These are phyloP conservation scores for Verticillium zaregamsianum DNA, from an alignment of 2,329 filamentous ascomycete genomes.

Conservation along the genomic window DNA sequence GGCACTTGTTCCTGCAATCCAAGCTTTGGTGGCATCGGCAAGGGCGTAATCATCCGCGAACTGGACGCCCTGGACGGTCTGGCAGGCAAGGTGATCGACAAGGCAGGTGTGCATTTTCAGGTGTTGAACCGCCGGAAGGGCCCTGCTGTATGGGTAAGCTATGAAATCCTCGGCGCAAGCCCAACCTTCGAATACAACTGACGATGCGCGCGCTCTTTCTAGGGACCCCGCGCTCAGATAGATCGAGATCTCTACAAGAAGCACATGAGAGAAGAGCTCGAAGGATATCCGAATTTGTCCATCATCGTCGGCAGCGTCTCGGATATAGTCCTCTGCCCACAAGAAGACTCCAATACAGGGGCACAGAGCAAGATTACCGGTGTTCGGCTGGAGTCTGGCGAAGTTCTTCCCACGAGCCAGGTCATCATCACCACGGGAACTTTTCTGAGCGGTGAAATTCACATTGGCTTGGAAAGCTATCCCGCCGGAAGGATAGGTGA, in stretches of 20 bases:
- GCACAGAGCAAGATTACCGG: constrained; percentile 62
- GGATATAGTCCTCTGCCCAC: constrained; percentile 75
- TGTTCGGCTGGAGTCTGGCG: constrained; percentile 81
- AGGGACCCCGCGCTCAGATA: constrained; percentile 91
- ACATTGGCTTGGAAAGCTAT: constrained; percentile 81
- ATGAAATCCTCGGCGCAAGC: not conserved
- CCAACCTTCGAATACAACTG: not conserved
- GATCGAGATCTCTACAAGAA: constrained; percentile 84
- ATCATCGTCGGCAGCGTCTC: constrained; percentile 85
- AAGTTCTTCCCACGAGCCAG: constrained; percentile 72
- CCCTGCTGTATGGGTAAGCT: constrained; percentile 78
- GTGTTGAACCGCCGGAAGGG: constrained; percentile 86
- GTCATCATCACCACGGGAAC: constrained; percentile 97
- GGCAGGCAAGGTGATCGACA: constrained; percentile 84
- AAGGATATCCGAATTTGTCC: constrained; percentile 70
- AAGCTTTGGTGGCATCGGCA: constrained; percentile 96
- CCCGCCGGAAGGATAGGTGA: constrained; percentile 92
- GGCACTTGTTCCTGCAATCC: constrained; percentile 97
- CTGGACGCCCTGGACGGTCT: constrained; percentile 93
- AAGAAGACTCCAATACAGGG: constrained; percentile 34
- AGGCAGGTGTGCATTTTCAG: constrained; percentile 90
- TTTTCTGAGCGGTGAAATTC: constrained; percentile 92
- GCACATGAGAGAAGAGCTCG: constrained; percentile 85
- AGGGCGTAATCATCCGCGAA: constrained; percentile 92
- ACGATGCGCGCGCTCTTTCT: not conserved